phyloP scores from a whole-genome alignment of 2,329 filamentous ascomycete genomes.

The Penicillium sp. region DNA sequence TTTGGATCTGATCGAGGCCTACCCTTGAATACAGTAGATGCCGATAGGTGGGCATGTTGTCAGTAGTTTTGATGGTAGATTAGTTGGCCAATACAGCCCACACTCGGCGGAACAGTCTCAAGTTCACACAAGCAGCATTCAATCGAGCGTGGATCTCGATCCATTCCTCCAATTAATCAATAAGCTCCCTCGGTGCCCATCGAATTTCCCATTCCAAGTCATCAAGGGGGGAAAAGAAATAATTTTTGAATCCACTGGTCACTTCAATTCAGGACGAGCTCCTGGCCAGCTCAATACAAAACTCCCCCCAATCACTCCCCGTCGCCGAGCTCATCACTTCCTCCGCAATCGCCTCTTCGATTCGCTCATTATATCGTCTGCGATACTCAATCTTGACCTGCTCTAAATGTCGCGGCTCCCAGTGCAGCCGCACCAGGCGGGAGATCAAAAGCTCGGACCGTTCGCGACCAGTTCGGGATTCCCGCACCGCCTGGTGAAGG shows the following conservation, averaged over 20 bases:
- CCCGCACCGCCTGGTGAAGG: constrained; percentile 79
- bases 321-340: constrained; percentile 56
- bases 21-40: no score
- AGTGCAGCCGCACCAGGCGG: constrained; percentile 81
- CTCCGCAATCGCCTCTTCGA: constrained; percentile 73
- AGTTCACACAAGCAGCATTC: no score
- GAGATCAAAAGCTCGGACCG: constrained; percentile 83
- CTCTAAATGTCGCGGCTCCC: constrained; percentile 78
- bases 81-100: no score
- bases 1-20: no score
- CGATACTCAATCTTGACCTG: constrained; percentile 74
- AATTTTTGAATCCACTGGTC: background rate
- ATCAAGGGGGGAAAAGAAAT: no score
- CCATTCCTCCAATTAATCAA: no score
- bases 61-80: no score
- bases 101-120: no score
- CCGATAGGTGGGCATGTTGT: no score
- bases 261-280: constrained; percentile 20
- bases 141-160: no score
- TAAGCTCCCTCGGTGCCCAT: no score
- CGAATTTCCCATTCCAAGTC: no score
- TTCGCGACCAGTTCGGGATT: constrained; percentile 63
- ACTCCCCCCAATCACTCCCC: constrained; percentile 62
- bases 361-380: constrained; percentile 65
- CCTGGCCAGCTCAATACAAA: constrained; percentile 59